A percentile compares a stretch with the other conserved stretches of the same genome.
These are phyloP conservation scores for Ustilago loliicola DNA, from an alignment of 1,284 basidiomycete genomes.

Conservation along the genomic window DNA sequence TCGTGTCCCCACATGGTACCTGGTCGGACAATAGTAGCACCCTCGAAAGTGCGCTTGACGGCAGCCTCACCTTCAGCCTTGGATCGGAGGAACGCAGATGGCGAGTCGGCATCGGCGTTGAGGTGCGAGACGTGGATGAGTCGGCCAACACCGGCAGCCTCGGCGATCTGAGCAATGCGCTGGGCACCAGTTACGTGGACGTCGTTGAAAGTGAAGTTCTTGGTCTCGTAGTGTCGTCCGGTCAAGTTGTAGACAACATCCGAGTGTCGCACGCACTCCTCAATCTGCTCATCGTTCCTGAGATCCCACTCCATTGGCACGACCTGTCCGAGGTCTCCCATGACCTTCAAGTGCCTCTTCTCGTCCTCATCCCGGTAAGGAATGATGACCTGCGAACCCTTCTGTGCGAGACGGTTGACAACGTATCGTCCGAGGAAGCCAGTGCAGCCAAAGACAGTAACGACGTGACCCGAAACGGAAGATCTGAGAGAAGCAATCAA, in stretches of 20 bases:
- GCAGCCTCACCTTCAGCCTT: constrained; percentile 92
- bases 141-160: constrained; percentile 82
- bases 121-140: constrained; percentile 96
- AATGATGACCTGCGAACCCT: constrained; percentile 92
- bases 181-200: constrained; percentile 81
- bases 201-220: constrained; percentile 85
- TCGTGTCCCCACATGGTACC: constrained; percentile 90
- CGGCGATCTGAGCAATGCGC: constrained; percentile 82
- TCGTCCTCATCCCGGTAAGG: constrained; percentile 97
- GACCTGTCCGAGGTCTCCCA: constrained; percentile 97
- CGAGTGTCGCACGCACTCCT: constrained; percentile 93
- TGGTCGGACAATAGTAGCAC: constrained; percentile 90
- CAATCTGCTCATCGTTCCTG: constrained; percentile 87
- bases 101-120: constrained; percentile 84
- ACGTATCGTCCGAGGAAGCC: constrained; percentile 96
- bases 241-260: constrained; percentile 96
- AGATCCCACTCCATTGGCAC: constrained; percentile 97
- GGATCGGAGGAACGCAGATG: constrained; percentile 86
- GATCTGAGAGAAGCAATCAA: constrained; percentile 37
- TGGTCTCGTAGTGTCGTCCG: constrained; percentile 90
- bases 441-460: constrained; percentile 96
- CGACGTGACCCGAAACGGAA: constrained; percentile 76
- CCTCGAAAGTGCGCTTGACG: constrained; percentile 86
- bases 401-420: constrained; percentile 78
- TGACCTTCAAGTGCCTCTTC: constrained; percentile 88